Conservation (phyloP, 768 basidiomycete species). For the Rhizopogon vinicolor region DNA sequence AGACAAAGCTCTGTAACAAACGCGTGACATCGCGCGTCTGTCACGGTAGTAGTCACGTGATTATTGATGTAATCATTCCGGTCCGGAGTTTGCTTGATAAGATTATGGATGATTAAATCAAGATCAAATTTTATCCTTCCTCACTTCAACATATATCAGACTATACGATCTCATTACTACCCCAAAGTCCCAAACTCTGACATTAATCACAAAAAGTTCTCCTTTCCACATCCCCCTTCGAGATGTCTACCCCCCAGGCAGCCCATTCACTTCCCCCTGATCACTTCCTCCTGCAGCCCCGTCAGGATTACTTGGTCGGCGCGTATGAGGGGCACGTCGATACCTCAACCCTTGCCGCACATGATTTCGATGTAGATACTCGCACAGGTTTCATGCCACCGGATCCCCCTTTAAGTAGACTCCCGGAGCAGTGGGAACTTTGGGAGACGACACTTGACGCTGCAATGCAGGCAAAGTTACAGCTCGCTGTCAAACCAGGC, state of each 20-base stretch:
- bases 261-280: slow-evolving; percentile 12
- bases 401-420: slow-evolving; percentile 56
- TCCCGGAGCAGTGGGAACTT: slow-evolving; percentile 57
- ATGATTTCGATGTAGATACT: slow-evolving; percentile 91
- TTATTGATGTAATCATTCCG: too few relatives aligned
- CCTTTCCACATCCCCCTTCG: background rate
- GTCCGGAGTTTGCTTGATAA: background rate
- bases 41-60: background rate
- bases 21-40: background rate
- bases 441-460: slow-evolving; percentile 67
- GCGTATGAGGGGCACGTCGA: slow-evolving; percentile 29
- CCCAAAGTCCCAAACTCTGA: background rate
- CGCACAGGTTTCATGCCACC: slow-evolving; percentile 91
- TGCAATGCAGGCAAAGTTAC: slow-evolving; percentile 45
- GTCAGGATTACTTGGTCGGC: slow-evolving; percentile 24
- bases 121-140: background rate
- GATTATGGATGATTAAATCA: background rate
- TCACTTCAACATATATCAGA: too few relatives aligned
- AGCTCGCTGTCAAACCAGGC: slow-evolving; percentile 46
- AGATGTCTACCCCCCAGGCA: background rate
- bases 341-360: slow-evolving; percentile 66
- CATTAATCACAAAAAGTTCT: background rate
- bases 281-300: slow-evolving; percentile 33
- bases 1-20: background rate
- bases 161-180: background rate